Evolutionary conservation across 257 asterid genomes (phyloP).

Genomic region (Echium plantagineum): DNA sequence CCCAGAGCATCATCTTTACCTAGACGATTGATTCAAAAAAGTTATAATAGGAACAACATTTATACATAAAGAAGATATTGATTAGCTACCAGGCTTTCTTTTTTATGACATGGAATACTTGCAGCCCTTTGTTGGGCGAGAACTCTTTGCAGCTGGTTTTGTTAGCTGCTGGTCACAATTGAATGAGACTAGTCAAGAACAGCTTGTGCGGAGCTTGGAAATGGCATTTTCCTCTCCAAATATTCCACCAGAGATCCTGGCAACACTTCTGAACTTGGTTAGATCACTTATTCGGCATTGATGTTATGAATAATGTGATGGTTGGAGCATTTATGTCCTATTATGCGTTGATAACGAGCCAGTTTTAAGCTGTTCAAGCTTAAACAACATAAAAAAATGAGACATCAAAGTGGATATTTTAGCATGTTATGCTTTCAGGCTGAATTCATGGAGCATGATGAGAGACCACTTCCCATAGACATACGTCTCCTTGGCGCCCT

Average conservation of each 20-base stretch:
- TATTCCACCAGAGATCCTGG: constrained; percentile 96
- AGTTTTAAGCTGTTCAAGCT: neutral
- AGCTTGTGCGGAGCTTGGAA: constrained; percentile 84
- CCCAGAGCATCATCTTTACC: neutral
- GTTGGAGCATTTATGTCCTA: neutral
- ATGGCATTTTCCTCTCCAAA: constrained; percentile 98
- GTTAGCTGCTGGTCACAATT: constrained; percentile 98
- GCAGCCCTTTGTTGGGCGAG: constrained; percentile 98
- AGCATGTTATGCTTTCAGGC: constrained; percentile 50
- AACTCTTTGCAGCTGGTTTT: constrained; percentile 96
- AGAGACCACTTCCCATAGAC: constrained; percentile 94
- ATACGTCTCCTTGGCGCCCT: constrained; percentile 98
- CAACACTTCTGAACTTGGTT: constrained; percentile 96
- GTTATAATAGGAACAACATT: neutral
- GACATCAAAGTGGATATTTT: constrained; percentile 14
- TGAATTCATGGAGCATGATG: constrained; percentile 98
- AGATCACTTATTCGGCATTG: neutral
- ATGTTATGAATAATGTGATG: neutral
- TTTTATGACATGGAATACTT: constrained; percentile 20
- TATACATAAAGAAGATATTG: neutral
- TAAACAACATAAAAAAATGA: neutral
- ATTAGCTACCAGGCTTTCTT: constrained; percentile 1
- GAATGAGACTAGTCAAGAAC: constrained; percentile 70
- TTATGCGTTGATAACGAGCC: neutral
- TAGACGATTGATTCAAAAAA: neutral